phyloP scores from a whole-genome alignment of 768 basidiomycete genomes.

The Lyophyllum semitale region DNA sequence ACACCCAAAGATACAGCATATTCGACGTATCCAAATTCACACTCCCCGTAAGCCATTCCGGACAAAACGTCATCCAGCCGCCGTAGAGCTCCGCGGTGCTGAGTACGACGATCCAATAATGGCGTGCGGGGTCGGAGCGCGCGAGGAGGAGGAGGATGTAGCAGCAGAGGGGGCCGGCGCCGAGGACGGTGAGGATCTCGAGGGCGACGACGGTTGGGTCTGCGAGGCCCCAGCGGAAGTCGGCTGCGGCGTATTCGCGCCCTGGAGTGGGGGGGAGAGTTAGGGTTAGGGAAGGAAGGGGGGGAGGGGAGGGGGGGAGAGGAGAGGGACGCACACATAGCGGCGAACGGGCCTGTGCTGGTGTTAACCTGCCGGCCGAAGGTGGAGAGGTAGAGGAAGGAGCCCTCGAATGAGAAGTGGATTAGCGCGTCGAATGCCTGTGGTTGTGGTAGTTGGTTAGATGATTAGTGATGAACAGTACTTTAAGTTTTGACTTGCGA shows the following conservation, averaged over 20 bases:
- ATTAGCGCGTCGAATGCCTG: conserved; percentile 82
- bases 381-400: conserved; percentile 76
- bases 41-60: conserved; percentile 81
- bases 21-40: conserved; percentile 74
- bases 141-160: conserved; percentile 70
- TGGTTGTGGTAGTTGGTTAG: background rate
- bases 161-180: conserved; percentile 73
- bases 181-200: conserved; percentile 81
- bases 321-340: conserved; percentile 60
- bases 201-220: conserved; percentile 83
- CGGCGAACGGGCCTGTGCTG: conserved; percentile 67
- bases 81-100: conserved; percentile 81
- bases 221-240: conserved; percentile 78
- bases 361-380: conserved; percentile 76
- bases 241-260: conserved; percentile 81
- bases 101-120: conserved; percentile 81
- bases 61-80: conserved; percentile 90
- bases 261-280: conserved; percentile 39
- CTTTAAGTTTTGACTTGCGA: conserved; percentile 64
- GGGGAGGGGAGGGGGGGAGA: background rate
- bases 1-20: conserved; percentile 74
- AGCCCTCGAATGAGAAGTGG: conserved; percentile 78
- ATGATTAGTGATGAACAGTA: too few relatives aligned
- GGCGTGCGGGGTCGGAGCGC: conserved; percentile 62
- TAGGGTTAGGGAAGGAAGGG: too few relatives aligned